Base-by-base conservation (phyloP, 2,329 filamentous ascomycete species). In the Zymoseptoria brevis region DNA sequence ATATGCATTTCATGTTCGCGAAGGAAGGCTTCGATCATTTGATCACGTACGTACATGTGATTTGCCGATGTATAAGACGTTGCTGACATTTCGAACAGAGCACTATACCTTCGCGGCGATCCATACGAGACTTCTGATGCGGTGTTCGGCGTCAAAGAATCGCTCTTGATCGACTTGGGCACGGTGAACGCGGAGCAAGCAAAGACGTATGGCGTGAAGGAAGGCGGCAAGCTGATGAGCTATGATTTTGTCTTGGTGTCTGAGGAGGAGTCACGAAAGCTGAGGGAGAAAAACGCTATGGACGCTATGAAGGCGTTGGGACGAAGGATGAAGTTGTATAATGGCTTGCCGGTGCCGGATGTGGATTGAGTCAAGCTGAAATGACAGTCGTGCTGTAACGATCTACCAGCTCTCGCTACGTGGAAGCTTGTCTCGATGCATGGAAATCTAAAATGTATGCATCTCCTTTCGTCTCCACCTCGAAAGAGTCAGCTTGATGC, bases 1-100 rank as follows among this genome's bases (percentile, higher is more conserved):
- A 94, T 73, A 83, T 93, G 79, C 89, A 94, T 73, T 94, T 94
- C 68, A 94, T 95, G 88, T 91, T 96, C 75, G 84, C 87, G 71
- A 91, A 90, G 77, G 74, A 80, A 35, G 88, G 88, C 0, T 91
- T 83, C 76, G 90, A 96, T 76, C 83, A 87, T 71, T 75, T 96
- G 67, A 87, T 94, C 70, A 95, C 90, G 88, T 92, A 78, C 64
- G 86, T 85, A 8, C 9, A 22, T 13, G 16, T 7, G 49, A 0
- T 21, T n/a, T 11, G 26, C 26, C 26, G 2, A 3, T 21, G 21
- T 53, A 48, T 41, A 19, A 35, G 50, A 49, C 11, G 35, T 50
- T 29, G 54, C 59, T 69, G 56, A 70, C 56, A 21, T 4, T 16
- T n/a, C 49, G n/a, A 24, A 22, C 52, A 90, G 87, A 3, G 88